Conservation (phyloP, 805 yeast genomes). For the Monosporozyma aquatica region DNA sequence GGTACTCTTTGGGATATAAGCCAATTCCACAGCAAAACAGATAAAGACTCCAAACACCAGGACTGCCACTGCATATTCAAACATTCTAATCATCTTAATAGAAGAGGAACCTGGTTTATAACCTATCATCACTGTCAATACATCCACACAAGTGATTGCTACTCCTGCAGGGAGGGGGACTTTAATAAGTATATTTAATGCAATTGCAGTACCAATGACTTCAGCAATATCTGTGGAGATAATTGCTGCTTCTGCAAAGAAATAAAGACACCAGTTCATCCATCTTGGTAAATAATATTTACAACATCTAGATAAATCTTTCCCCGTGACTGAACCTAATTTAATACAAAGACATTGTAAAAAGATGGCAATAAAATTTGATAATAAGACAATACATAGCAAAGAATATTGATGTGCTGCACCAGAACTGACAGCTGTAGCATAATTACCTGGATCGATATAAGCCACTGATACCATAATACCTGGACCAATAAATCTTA, state of each 20-base stretch:
- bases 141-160: constrained; percentile 69
- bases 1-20: constrained; percentile 38
- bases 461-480: constrained; percentile 83
- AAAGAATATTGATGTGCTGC: constrained; percentile 68
- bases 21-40: constrained; percentile 70
- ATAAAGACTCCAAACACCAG: constrained; percentile 66
- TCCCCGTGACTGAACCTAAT: constrained; percentile 81
- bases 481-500: constrained; percentile 78
- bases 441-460: constrained; percentile 90
- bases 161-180: constrained; percentile 77
- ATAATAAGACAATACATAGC: constrained; percentile 59
- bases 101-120: constrained; percentile 72
- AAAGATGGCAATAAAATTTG: constrained; percentile 78
- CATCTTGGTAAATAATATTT: constrained; percentile 57
- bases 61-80: constrained; percentile 64
- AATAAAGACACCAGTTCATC: constrained; percentile 54
- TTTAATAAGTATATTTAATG: constrained; percentile 63
- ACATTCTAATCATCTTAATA: constrained; percentile 58
- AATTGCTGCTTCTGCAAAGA: constrained; percentile 81
- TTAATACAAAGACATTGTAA: constrained; percentile 78
- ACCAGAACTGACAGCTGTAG: constrained; percentile 85
- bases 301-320: constrained; percentile 81
- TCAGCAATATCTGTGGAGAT: constrained; percentile 91
- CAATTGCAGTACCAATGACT: constrained; percentile 87
- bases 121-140: constrained; percentile 67